A percentile compares a stretch with the other conserved stretches of the same genome.
phyloP scores from a whole-genome alignment of 768 basidiomycete genomes.

The Boletus edulis region DNA sequence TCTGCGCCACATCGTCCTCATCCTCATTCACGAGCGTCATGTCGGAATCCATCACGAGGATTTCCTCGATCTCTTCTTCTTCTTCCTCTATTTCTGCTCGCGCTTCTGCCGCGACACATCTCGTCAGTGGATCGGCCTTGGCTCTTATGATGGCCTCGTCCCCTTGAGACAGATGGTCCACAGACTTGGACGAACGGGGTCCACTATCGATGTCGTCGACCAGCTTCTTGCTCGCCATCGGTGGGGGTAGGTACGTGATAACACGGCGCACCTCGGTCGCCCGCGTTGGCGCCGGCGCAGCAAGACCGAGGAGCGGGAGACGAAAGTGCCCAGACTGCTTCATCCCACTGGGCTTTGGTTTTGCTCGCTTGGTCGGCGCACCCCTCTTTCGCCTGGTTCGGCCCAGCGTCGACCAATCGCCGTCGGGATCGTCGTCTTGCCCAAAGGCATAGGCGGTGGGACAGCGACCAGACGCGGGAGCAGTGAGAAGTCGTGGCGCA shows the following conservation, averaged over 20 bases:
- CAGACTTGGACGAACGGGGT: neutral
- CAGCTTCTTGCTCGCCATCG: slow-evolving; percentile 4
- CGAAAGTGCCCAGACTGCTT: slow-evolving; percentile 22
- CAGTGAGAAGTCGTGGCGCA: no score
- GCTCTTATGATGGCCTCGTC: neutral
- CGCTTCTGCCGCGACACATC: neutral
- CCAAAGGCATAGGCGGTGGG: slow-evolving; percentile 22
- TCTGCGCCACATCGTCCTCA: slow-evolving; percentile 4
- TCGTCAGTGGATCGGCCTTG: neutral
- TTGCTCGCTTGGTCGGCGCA: neutral
- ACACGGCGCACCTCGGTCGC: slow-evolving; percentile 15
- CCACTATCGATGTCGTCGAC: neutral
- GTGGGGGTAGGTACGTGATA: slow-evolving; percentile 31
- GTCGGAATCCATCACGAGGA: slow-evolving; percentile 22
- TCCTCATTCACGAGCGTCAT: slow-evolving; percentile 29
- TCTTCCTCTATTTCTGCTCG: neutral
- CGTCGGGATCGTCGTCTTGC: slow-evolving; percentile 18
- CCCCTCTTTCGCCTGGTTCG: slow-evolving; percentile 1
- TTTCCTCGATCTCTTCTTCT: slow-evolving; percentile 1
- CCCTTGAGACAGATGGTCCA: neutral
- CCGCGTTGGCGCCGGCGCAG: neutral
- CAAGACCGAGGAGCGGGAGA: slow-evolving; percentile 15
- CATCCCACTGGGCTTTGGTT: neutral
- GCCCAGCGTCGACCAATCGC: slow-evolving; percentile 17
- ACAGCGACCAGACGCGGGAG: neutral